Base-by-base conservation (phyloP, 129 eudicot genomes). In the Centella asiatica region DNA sequence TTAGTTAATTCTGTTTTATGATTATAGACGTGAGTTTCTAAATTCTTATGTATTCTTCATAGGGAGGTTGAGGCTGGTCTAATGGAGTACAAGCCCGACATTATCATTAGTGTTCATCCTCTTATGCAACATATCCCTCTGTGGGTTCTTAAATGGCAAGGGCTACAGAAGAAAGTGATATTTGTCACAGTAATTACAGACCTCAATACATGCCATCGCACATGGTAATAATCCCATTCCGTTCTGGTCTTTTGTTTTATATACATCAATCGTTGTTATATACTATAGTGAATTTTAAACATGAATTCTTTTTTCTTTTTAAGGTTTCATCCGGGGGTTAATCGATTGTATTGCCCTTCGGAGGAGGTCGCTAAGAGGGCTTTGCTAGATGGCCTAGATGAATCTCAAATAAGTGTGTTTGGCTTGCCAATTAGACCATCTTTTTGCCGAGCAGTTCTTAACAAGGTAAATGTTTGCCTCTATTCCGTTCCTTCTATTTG, bases 81-180 rank as follows among this genome's bases (percentile, higher is more conserved):
- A 65, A 90, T 90, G 98, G 98, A 90, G 80, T 90, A 90, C 88
- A 90, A 81, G 63, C 98, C 98, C 1, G 98, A 90, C 62, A 90
- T 90, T 49, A 90, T 90, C 67, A 90, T 90, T 5, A 90, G 98
- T 62, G 98, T 90, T 18, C 98, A 90, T 74, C 98, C 98, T 19
- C 87, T 90, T 9, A 90, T 90, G 98, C 98, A 90, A 64, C 98
- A 90, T 63, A 87, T 90, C 53, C 98, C 98, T 0, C 68, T 90
- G 34, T 77, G 89, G 94, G 95, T 90, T 73, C 90, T 90, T 26
- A 90, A 87, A 74, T 90, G 98, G 98, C 98, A 90, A 82, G 87
- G 95, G 39, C 76, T 90, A 59, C 88, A 87, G 62, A 87, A 90
- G 81, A 90, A 90, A 76, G 98, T 87, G 46, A 73, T 90, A 6